Conservation (phyloP, 352 stramenopile species). For the Globisporangium nagaii region DNA sequence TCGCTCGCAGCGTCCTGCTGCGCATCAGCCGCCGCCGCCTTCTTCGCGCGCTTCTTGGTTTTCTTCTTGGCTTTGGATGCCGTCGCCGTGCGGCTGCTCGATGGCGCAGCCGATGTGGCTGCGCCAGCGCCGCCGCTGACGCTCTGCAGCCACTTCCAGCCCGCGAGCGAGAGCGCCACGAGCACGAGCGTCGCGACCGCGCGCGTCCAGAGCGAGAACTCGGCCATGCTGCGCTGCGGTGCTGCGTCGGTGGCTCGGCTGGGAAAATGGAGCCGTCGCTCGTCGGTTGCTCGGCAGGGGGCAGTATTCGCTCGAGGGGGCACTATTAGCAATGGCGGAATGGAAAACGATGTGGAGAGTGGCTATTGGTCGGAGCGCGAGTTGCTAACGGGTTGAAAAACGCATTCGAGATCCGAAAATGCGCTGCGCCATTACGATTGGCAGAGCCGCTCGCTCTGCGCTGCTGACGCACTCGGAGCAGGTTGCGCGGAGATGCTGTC, state of each 20-base stretch:
- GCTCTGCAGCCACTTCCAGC: constrained; percentile 33
- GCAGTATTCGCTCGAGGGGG: too few species aligned
- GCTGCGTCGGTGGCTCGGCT: not conserved
- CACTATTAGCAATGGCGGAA: too few species aligned
- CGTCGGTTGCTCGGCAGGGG: not conserved
- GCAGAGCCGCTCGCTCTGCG: too few species aligned
- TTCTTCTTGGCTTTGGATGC: constrained; percentile 28
- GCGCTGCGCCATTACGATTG: too few species aligned
- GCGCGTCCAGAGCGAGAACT: constrained; percentile 28
- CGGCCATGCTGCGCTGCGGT: constrained; percentile 12
- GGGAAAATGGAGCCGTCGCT: not conserved
- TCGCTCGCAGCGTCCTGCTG: not conserved
- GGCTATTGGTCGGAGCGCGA: too few species aligned
- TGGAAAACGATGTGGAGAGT: too few species aligned
- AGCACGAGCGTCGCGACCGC: constrained; percentile 40
- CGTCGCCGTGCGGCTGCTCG: not conserved
- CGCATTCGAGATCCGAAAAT: too few species aligned
- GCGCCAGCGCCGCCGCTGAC: not conserved
- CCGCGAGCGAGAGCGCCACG: constrained; percentile 24
- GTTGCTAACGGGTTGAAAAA: too few species aligned
- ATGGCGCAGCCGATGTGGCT: not conserved
- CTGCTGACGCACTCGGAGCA: too few species aligned
- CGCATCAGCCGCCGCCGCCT: constrained; percentile 9
- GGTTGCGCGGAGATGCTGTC: too few species aligned
- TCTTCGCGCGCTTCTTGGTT: constrained; percentile 47